Evolutionary conservation across 345 rosid species (phyloP), one percentile per base, ranked within the genome.

Genomic region (Salix caprea): DNA sequence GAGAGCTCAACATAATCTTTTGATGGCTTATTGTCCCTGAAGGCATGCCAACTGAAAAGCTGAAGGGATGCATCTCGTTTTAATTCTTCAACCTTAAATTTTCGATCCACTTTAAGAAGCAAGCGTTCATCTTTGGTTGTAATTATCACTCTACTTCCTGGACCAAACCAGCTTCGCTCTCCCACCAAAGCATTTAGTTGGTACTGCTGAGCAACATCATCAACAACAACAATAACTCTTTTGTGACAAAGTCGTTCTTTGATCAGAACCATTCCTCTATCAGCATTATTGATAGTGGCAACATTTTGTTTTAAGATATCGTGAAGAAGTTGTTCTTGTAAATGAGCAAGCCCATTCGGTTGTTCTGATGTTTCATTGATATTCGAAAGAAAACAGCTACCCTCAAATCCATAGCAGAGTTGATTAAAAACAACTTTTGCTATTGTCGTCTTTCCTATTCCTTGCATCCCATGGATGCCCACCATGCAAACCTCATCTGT

Each of bases 11-110:
- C 15, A 69, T 15, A 37, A 61, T 13, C 73, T 36, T 58, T 37
- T n/a, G 6, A 2, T 5, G 60, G 73, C 39, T 68, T 39, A 3
- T 37, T 37, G 18, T 76, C 56, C 54, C 36, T 34, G 4, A 76
- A 76, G 6, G 78, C 78, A 69, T 37, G 56, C 73, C 71, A 65
- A 26, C 64, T 26, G 64, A 76, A 68, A 15, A 76, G 52, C 60
- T 56, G 9, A 37, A 67, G 54, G 7, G 78, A 69, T 28, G 37
- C 67, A 11, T 39, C n/a, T 7, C 1, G 18, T 13, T 37, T 12
- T 14, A 76, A 28, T 15, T 24, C 26, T 2, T 37, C 5, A 7
- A 76, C 61, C 39, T 24, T 16, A 19, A 37, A 67, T 14, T 1
- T 68, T 36, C 4, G 11, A 39, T n/a, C 16, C 8, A 40, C 52